Conservation (phyloP, 2,329 filamentous ascomycete genomes). For the Magnaporthiopsis poae region DNA sequence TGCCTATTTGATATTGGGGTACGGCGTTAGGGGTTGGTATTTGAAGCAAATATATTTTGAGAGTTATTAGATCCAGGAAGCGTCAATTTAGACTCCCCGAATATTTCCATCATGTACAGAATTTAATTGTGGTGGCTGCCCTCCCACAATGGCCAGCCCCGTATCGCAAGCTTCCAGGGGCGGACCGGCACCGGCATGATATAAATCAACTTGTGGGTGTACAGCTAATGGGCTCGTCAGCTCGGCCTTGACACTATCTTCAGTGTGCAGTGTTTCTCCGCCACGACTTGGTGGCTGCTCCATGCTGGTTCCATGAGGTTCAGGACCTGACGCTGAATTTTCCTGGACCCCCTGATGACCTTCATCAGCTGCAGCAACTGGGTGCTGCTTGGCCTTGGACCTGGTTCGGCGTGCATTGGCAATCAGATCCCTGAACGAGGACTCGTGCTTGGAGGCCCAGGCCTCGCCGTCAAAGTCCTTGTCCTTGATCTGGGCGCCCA, state of each 20-base stretch:
- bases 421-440: constrained; percentile 71
- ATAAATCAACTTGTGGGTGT: not conserved
- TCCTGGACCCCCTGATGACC: not conserved
- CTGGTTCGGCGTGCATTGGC: constrained; percentile 58
- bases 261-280: not conserved
- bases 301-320: not conserved
- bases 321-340: not conserved
- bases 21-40: not conserved
- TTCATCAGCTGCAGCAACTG: no score
- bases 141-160: not conserved
- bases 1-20: not conserved
- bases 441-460: constrained; percentile 64
- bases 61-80: not conserved
- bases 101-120: not conserved
- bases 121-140: not conserved
- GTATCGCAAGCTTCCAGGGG: not conserved
- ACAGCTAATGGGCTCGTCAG: not conserved
- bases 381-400: constrained; percentile 26
- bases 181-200: not conserved
- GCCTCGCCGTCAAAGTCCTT: constrained; percentile 78
- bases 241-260: not conserved
- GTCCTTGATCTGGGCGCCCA: constrained; percentile 54
- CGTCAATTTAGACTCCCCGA: not conserved
- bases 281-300: not conserved
- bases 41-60: not conserved